Base-by-base conservation (phyloP, 257 asterid genomes). In the Capsicum baccatum region DNA sequence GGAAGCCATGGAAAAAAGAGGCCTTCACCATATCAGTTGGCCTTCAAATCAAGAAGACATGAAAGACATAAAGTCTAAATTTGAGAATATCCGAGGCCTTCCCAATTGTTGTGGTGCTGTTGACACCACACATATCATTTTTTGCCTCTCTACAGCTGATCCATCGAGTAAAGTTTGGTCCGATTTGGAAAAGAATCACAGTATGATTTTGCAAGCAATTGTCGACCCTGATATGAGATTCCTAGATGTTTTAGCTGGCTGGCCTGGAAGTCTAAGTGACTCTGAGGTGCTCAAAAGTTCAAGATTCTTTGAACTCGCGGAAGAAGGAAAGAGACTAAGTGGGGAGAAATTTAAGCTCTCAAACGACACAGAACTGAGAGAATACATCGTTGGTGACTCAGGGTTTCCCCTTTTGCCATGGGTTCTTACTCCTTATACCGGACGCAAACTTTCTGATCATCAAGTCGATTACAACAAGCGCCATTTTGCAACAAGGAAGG, bases 321-420 rank as follows among this genome's bases (percentile, higher is more conserved):
- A 87, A 63, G 74, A 58, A 48, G 80, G 80, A 68, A 84, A 84
- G 48, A 76, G 79, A 83, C 82, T 88, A 8, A 52, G 76, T 5
- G 87, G 87, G 9, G 10, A 57, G 44, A 84, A 59, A 50, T 26
- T 74, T 9, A 80, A 81, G 81, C 87, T 84, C 15, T 48, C 89
- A 16, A 56, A 47, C 5, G 83, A 78, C 3, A 37, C 67, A 6
- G 79, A 84, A 33, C 39, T 85, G 7, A 79, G 88, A 79, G 85
- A 83, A 60, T 85, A 83, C 63, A 69, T 87, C 6, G 56, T 85
- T 60, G 89, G 89, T 16, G 88, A 87, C 35, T 79, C 55, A 0
- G 90, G 87, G 11, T 87, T 83, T 66, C 89, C 89, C 55, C 88
- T 84, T 82, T 47, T 85, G 79, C 89, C 88, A 13, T 87, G 89